Base-by-base conservation (phyloP, 768 basidiomycete species). In the Xerocomellus intermedius region DNA sequence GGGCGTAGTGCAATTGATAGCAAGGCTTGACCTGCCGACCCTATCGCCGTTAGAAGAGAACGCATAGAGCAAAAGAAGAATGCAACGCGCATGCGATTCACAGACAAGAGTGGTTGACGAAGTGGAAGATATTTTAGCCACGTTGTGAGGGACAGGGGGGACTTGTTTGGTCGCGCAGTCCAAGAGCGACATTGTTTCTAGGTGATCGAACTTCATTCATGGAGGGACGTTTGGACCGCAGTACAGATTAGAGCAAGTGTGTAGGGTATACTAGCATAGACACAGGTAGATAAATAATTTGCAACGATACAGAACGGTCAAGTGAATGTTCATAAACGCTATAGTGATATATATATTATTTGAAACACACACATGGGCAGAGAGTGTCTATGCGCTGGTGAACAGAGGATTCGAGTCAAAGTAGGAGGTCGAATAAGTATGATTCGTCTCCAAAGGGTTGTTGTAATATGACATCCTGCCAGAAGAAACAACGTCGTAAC, bases 401-500 rank as follows among this genome's bases (percentile, higher is more conserved):
- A 62, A 64, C 50, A 69, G 32, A 21, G 55, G 50, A 36, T 51
- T 59, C 24, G 69, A 58, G 35, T 68, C 66, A 52, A 66, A 70
- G 42, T 54, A 60, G 8, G 47, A 42, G 8, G 52, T 41, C 3
- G 60, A 49, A 48, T 64, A 73, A n/a, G 48, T 19, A 21, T 64
- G 67, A n/a, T 48, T 51, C 21, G 54, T 42, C 32, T 66, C 69
- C 36, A 68, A 36, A 38, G 62, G 56, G 32, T 59, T 56, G 49
- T 67, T 62, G 48, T 70, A 73, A 13, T 68, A 58, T 16, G 71
- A 21, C 64, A 73, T 56, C 53, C 55, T 52, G 49, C 59, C 58
- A 28, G 69, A 59, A 42, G 65, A 62, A n/a, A 68, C 58, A 14
- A 54, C 49, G 24, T 68, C 66, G 47, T 66, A 58, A 12, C 59